phyloP scores from a whole-genome alignment of 2,329 filamentous ascomycete species.

The Aspergillus udagawae region DNA sequence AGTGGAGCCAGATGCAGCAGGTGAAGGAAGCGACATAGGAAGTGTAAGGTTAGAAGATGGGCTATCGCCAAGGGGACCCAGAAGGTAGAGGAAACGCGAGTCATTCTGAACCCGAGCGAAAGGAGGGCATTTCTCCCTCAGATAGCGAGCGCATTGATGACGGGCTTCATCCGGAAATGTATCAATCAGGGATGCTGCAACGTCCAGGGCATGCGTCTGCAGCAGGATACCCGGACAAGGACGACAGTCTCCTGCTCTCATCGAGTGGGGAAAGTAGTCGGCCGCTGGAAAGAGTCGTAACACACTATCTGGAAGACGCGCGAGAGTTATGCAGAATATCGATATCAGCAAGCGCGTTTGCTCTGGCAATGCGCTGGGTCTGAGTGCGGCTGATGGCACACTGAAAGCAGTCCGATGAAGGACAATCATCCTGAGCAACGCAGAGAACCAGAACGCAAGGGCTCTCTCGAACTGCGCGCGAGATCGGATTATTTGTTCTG shows the following conservation, averaged over 20 bases:
- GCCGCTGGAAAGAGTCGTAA: conserved; percentile 28
- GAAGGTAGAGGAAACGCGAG: conserved; percentile 38
- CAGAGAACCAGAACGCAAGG: conserved; percentile 39
- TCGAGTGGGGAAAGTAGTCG: conserved; percentile 26
- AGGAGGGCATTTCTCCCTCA: conserved; percentile 40
- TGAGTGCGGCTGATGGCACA: conserved; percentile 17
- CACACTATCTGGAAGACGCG: conserved; percentile 30
- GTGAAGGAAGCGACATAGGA: conserved; percentile 28
- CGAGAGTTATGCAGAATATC: conserved; percentile 40
- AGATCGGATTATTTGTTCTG: conserved; percentile 12
- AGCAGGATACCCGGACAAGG: conserved; percentile 31
- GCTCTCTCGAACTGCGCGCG: conserved; percentile 26
- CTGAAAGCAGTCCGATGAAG: conserved; percentile 38
- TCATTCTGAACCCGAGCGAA: conserved; percentile 38
- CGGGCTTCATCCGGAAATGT: conserved; percentile 42
- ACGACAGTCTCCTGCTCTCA: conserved; percentile 18
- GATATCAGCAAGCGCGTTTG: conserved; percentile 36
- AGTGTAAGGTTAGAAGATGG: conserved; percentile 16
- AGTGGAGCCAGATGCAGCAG: conserved; percentile 28
- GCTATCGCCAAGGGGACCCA: conserved; percentile 34
- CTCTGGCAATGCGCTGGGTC: conserved; percentile 26
- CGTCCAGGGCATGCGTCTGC: conserved; percentile 42
- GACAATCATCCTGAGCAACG: conserved; percentile 37
- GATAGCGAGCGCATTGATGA: conserved; percentile 38
- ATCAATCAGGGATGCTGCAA: conserved; percentile 43